A percentile compares a stretch with the other conserved stretches of the same genome.
Evolutionary conservation across 805 yeast species (phyloP).

Genomic region (Cyberlindnera euphorbiae): DNA sequence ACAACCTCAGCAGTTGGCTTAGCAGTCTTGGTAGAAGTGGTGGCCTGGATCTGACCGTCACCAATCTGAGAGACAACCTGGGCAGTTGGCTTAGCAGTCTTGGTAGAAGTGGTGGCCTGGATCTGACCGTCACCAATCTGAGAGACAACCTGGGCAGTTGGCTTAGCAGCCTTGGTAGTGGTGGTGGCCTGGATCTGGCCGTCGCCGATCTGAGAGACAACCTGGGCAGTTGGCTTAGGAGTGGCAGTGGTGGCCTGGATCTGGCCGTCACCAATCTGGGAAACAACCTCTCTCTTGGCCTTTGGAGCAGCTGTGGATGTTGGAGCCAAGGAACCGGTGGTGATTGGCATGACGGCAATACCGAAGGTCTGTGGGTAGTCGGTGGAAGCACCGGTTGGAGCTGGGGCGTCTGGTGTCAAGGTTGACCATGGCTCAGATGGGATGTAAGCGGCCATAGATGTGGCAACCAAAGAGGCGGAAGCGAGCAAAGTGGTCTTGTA

Average conservation of each 20-base stretch:
- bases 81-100: slow-evolving; percentile 23
- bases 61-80: slow-evolving; percentile 26
- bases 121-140: slow-evolving; percentile 61
- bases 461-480: slow-evolving; percentile 41
- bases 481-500: slow-evolving; percentile 32
- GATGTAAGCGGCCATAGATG: slow-evolving; percentile 56
- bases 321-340: too few species aligned
- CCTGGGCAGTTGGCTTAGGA: slow-evolving; percentile 27
- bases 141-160: slow-evolving; percentile 19
- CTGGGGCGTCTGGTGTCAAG: slow-evolving; percentile 35
- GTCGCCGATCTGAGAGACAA: slow-evolving; percentile 40
- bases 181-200: slow-evolving; percentile 35
- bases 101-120: slow-evolving; percentile 30
- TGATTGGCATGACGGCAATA: slow-evolving; percentile 36
- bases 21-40: slow-evolving; percentile 35
- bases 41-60: slow-evolving; percentile 54
- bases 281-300: slow-evolving; percentile 38
- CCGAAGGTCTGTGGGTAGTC: slow-evolving; percentile 36
- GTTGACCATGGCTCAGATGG: slow-evolving; percentile 50
- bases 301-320: slow-evolving; percentile 28
- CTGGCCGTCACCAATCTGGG: slow-evolving; percentile 62
- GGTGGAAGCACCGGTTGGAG: slow-evolving; percentile 34
- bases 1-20: slow-evolving; percentile 23
- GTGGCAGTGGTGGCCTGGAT: slow-evolving; percentile 44
- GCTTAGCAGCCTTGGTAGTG: slow-evolving; percentile 3